Percentiles rank a stretch among this genome's conserved stretches.
Evolutionary conservation across 208 protist species (phyloP).

Genomic region (Acanthamoeba triangularis): DNA sequence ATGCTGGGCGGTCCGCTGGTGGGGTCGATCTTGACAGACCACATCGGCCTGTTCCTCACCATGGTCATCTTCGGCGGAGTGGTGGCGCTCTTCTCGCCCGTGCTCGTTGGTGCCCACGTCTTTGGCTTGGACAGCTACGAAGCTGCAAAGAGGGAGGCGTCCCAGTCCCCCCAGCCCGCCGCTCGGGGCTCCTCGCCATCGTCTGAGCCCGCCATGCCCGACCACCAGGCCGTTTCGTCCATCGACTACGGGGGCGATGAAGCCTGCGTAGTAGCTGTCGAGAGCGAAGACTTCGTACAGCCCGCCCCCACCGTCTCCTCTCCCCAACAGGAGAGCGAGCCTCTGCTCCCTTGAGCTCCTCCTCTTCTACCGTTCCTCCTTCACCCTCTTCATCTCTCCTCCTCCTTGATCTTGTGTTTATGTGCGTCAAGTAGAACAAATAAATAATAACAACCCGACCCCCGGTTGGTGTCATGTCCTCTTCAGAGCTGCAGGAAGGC

Average conservation of each 20-base stretch:
- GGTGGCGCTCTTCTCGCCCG: not conserved
- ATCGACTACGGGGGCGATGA: too few relatives aligned
- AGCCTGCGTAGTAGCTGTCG: too few relatives aligned
- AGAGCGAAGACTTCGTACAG: not conserved
- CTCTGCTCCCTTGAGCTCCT: not conserved
- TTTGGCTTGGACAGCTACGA: not conserved
- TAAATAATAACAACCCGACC: too few relatives aligned
- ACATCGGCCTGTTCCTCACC: not conserved
- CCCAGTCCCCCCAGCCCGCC: not conserved
- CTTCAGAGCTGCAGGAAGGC: slow-evolving; percentile 57
- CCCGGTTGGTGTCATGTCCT: too few relatives aligned
- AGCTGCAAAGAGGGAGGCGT: not conserved
- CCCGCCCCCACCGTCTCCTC: not conserved
- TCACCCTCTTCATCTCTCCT: too few relatives aligned
- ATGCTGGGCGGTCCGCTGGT: not conserved
- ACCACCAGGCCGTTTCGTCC: not conserved
- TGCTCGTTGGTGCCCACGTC: not conserved
- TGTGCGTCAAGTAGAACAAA: not conserved
- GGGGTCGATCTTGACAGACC: slow-evolving; percentile 6
- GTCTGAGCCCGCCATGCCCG: too few relatives aligned
- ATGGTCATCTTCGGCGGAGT: not conserved
- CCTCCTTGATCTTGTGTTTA: not conserved
- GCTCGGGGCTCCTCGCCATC: too few relatives aligned
- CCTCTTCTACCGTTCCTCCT: not conserved
- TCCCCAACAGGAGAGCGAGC: not conserved